Percentiles rank a stretch among this genome's conserved stretches.
Conservation (phyloP, 2,329 filamentous ascomycete genomes). For the Colletotrichum sp. region DNA sequence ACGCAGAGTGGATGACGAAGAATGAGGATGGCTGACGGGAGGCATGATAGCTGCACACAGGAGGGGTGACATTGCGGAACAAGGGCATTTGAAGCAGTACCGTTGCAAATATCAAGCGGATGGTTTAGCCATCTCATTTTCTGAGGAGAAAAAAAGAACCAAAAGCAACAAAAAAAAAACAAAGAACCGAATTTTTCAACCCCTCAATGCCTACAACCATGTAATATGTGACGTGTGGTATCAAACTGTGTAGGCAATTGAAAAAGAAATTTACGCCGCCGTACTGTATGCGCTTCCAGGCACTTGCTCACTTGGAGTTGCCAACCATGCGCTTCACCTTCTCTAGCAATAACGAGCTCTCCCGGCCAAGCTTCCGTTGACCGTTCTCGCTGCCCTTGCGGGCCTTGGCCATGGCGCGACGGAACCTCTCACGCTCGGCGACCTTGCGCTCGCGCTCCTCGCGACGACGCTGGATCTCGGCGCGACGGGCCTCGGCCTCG, state of each 20-base stretch:
- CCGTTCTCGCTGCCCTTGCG: conserved; percentile 70
- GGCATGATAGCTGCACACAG: background rate
- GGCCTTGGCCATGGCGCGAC: conserved; percentile 75
- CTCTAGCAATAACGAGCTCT: conserved; percentile 79
- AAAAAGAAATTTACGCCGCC: background rate
- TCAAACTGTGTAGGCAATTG: background rate
- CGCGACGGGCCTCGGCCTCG: conserved; percentile 46
- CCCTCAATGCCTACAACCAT: background rate
- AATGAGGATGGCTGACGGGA: background rate
- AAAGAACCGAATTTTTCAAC: background rate
- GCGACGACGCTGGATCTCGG: conserved; percentile 51
- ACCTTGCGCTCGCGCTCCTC: conserved; percentile 69
- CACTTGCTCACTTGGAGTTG: conserved; percentile 23
- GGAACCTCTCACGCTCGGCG: conserved; percentile 69
- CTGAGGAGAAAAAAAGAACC: background rate
- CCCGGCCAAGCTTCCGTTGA: conserved; percentile 79
- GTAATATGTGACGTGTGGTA: background rate
- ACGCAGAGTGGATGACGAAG: background rate
- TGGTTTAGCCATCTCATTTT: background rate
- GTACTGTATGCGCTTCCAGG: background rate
- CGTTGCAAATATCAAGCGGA: conserved; percentile 2
- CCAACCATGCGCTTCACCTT: conserved; percentile 77
- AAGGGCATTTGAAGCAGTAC: background rate
- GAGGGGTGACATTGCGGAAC: background rate
- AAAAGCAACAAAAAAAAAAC: background rate